Conservation (phyloP, 192 early-diverging fungal species). For the Spizellomyces sp. region DNA sequence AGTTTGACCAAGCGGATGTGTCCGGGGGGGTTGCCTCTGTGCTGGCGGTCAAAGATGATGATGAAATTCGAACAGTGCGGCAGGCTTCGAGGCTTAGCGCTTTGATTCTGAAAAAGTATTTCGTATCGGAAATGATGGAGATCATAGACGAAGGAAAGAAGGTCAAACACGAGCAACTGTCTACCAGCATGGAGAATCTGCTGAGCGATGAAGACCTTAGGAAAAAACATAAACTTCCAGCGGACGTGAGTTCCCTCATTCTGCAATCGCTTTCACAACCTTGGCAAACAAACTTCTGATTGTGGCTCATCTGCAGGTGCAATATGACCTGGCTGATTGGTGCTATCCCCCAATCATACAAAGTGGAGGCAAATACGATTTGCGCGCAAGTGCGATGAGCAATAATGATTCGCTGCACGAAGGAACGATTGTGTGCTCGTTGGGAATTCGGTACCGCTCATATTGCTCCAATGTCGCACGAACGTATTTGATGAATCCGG, state of each 20-base stretch:
- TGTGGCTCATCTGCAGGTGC: slow-evolving; percentile 27
- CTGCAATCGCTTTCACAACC: not conserved
- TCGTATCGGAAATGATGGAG: slow-evolving; percentile 80
- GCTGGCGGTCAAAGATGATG: slow-evolving; percentile 89
- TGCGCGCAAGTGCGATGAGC: slow-evolving; percentile 78
- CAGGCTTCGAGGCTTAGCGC: slow-evolving; percentile 75
- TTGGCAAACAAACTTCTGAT: not conserved
- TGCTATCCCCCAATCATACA: slow-evolving; percentile 94
- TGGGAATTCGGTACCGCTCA: slow-evolving; percentile 91
- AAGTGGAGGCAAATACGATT: slow-evolving; percentile 91
- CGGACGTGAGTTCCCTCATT: slow-evolving; percentile 56
- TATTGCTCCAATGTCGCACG: slow-evolving; percentile 95
- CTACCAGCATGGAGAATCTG: slow-evolving; percentile 69
- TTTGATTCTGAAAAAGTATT: slow-evolving; percentile 80
- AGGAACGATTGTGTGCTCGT: slow-evolving; percentile 88
- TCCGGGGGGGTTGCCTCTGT: slow-evolving; percentile 66
- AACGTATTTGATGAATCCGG: slow-evolving; percentile 92
- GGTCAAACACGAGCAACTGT: slow-evolving; percentile 81
- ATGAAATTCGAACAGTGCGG: slow-evolving; percentile 74
- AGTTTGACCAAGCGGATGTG: slow-evolving; percentile 74
- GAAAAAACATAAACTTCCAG: slow-evolving; percentile 67
- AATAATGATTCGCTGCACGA: slow-evolving; percentile 76
- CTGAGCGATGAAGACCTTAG: slow-evolving; percentile 69
- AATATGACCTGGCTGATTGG: slow-evolving; percentile 80
- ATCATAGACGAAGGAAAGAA: slow-evolving; percentile 88